Conservation (phyloP, 345 rosid species). For the Barbarea vulgaris region DNA sequence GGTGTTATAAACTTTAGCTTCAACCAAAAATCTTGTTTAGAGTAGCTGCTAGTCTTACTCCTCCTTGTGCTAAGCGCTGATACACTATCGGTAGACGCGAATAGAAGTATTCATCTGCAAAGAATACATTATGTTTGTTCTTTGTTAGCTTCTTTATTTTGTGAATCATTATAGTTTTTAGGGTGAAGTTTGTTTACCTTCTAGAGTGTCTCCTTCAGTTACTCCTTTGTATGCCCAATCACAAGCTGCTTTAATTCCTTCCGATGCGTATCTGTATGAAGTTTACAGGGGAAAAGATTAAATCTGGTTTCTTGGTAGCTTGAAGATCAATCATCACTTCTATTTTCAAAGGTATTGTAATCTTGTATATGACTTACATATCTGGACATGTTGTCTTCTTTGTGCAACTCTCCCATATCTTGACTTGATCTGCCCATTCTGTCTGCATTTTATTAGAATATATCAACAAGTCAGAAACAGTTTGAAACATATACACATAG, state of each 20-base stretch:
- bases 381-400: conserved; percentile 69
- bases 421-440: conserved; percentile 65
- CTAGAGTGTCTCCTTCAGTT: conserved; percentile 54
- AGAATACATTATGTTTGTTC: conserved; percentile 14
- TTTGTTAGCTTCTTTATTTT: not conserved
- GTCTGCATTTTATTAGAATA: conserved; percentile 43
- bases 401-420: conserved; percentile 69
- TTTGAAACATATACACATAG: not conserved
- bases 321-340: conserved; percentile 7
- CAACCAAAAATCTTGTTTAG: conserved; percentile 64
- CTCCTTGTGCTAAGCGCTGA: conserved; percentile 80
- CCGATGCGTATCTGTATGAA: conserved; percentile 73
- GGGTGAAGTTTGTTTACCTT: conserved; percentile 44
- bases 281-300: not conserved
- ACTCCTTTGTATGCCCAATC: conserved; percentile 89
- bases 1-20: not conserved
- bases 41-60: conserved; percentile 81
- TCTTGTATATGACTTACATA: conserved; percentile 48
- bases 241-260: conserved; percentile 80
- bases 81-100: conserved; percentile 69
- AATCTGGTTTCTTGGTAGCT: not conserved
- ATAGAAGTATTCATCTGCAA: conserved; percentile 72
- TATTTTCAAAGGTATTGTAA: conserved; percentile 7
- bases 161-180: not conserved
- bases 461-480: conserved; percentile 10